A percentile compares a stretch with the other conserved stretches of the same genome.
Conservation (phyloP, 805 yeast species). For the Candida vaughaniae region DNA sequence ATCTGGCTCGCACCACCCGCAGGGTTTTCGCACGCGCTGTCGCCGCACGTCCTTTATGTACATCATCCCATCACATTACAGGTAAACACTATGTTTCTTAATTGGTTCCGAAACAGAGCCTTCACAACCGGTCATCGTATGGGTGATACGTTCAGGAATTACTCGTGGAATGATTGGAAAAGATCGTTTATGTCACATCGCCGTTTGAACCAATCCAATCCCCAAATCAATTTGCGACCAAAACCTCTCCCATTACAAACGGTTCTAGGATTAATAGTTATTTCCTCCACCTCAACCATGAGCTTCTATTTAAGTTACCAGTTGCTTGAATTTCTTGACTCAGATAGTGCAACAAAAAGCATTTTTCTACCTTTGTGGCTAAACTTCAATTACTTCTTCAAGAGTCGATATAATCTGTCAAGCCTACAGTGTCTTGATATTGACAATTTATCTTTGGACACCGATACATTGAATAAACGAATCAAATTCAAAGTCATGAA, state of each 20-base stretch:
- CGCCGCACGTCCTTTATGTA: too few species aligned
- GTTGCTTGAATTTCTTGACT: constrained; percentile 8
- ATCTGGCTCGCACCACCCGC: too few species aligned
- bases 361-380: constrained; percentile 27
- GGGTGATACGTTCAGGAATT: too few species aligned
- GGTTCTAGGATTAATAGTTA: constrained; percentile 9
- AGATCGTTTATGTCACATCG: too few species aligned
- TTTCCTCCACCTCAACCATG: constrained; percentile 14
- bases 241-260: constrained; percentile 11
- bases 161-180: too few species aligned
- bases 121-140: too few species aligned
- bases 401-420: constrained; percentile 21
- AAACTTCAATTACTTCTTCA: constrained; percentile 30
- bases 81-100: too few species aligned
- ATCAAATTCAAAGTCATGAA: constrained; percentile 10
- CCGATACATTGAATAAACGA: constrained; percentile 11
- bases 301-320: constrained; percentile 13
- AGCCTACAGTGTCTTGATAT: constrained; percentile 20
- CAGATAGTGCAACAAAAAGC: constrained; percentile 8
- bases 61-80: too few species aligned
- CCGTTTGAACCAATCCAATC: too few species aligned
- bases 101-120: too few species aligned
- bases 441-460: constrained; percentile 1
- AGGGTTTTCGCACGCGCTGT: too few species aligned
- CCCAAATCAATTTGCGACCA: constrained; percentile 6